A percentile compares a stretch with the other conserved stretches of the same genome.
phyloP scores from a whole-genome alignment of 75 land plant genomes.

The Cunninghamia lanceolata region DNA sequence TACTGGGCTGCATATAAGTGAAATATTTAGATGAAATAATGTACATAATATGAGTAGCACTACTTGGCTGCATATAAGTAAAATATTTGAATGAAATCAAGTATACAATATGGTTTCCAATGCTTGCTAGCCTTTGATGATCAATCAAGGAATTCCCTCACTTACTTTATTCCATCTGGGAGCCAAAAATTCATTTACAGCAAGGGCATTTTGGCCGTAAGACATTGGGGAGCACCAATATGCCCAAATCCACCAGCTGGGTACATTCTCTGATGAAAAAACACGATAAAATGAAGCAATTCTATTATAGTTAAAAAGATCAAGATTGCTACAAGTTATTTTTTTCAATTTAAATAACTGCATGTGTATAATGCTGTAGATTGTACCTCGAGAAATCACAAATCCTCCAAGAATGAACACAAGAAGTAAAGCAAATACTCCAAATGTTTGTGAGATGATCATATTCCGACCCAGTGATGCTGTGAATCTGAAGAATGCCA shows the following conservation, averaged over 20 bases:
- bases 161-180: constrained; percentile 67
- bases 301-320: not conserved
- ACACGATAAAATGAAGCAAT: not conserved
- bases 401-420: constrained; percentile 52
- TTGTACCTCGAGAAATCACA: constrained; percentile 30
- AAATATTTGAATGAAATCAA: not conserved
- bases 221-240: constrained; percentile 85
- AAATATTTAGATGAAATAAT: not conserved
- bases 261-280: constrained; percentile 41
- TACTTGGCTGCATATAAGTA: not conserved
- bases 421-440: constrained; percentile 26
- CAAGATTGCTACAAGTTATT: not conserved
- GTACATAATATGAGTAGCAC: not conserved
- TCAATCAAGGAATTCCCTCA: not conserved
- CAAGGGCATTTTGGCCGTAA: constrained; percentile 60
- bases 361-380: not conserved
- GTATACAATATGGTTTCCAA: not conserved
- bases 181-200: constrained; percentile 74
- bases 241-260: constrained; percentile 87
- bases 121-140: not conserved
- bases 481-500: constrained; percentile 36
- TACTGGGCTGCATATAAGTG: not conserved
- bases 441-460: constrained; percentile 46
- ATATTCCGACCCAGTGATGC: constrained; percentile 38
- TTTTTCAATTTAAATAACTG: not conserved